These are phyloP conservation scores for Chaetomium olivaceum DNA, from an alignment of 2,329 filamentous ascomycete genomes.

Conservation along the genomic window DNA sequence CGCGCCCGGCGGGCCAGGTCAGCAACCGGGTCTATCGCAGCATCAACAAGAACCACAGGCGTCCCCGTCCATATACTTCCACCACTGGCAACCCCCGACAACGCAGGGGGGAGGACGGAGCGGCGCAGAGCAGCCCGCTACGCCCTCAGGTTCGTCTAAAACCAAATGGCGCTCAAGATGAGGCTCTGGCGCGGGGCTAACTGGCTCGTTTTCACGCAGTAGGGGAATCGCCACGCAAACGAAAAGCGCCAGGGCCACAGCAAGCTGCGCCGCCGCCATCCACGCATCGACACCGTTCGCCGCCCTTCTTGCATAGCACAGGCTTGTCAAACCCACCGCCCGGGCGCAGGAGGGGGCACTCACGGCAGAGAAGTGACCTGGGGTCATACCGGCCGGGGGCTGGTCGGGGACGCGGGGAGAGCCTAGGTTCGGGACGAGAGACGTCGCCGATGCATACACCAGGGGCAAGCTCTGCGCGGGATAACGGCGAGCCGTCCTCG, in stretches of 20 bases:
- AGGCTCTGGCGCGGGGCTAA: constrained; percentile 47
- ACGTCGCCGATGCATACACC: constrained; percentile 41
- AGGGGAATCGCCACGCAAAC: constrained; percentile 79
- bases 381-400: constrained; percentile 49
- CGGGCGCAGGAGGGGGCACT: constrained; percentile 59
- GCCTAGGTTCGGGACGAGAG: constrained; percentile 40
- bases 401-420: constrained; percentile 38
- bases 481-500: constrained; percentile 38
- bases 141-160: constrained; percentile 72
- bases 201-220: constrained; percentile 51
- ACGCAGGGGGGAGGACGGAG: constrained; percentile 59
- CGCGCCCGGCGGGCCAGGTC: constrained; percentile 41
- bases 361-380: constrained; percentile 65
- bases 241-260: constrained; percentile 68
- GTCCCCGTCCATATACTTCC: constrained; percentile 81
- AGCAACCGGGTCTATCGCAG: constrained; percentile 54
- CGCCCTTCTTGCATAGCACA: constrained; percentile 57
- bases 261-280: constrained; percentile 49
- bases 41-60: constrained; percentile 58
- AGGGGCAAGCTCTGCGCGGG: constrained; percentile 39
- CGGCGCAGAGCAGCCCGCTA: constrained; percentile 65
- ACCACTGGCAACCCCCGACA: constrained; percentile 86
- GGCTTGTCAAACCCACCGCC: constrained; percentile 55
- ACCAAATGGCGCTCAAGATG: constrained; percentile 50
- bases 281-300: constrained; percentile 50